phyloP scores from a whole-genome alignment of 2,329 filamentous ascomycete genomes.

The Exophiala sp. region DNA sequence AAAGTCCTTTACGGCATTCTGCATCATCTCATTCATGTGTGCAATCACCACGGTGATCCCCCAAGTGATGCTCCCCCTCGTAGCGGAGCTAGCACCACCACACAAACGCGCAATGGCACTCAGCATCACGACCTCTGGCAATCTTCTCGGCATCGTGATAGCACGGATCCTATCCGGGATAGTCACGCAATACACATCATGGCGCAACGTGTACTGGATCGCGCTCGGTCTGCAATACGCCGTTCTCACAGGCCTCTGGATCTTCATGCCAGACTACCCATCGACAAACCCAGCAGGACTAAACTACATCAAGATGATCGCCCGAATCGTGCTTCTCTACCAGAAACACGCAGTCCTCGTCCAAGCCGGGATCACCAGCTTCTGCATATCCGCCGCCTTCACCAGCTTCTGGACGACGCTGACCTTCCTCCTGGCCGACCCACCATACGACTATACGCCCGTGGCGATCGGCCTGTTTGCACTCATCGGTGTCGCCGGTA shows the following conservation, averaged over 20 bases:
- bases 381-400: conserved; percentile 57
- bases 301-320: conserved; percentile 48
- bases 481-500: conserved; percentile 65
- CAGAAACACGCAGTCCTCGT: conserved; percentile 61
- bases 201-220: conserved; percentile 76
- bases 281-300: conserved; percentile 58
- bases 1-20: conserved; percentile 57
- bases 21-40: conserved; percentile 64
- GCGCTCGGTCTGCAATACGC: conserved; percentile 64
- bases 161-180: conserved; percentile 71
- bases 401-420: conserved; percentile 69
- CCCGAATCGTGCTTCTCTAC: conserved; percentile 59
- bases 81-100: conserved; percentile 69
- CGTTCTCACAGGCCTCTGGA: conserved; percentile 59
- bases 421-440: conserved; percentile 67
- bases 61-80: conserved; percentile 71
- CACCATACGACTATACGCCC: conserved; percentile 62
- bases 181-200: conserved; percentile 65
- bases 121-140: conserved; percentile 67
- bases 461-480: conserved; percentile 71
- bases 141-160: conserved; percentile 69
- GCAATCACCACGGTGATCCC: conserved; percentile 77
- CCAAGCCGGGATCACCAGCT: conserved; percentile 62
- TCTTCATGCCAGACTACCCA: conserved; percentile 77
- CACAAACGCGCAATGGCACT: conserved; percentile 63